Conservation (phyloP, 345 rosid species). For the Camelina neglecta region DNA sequence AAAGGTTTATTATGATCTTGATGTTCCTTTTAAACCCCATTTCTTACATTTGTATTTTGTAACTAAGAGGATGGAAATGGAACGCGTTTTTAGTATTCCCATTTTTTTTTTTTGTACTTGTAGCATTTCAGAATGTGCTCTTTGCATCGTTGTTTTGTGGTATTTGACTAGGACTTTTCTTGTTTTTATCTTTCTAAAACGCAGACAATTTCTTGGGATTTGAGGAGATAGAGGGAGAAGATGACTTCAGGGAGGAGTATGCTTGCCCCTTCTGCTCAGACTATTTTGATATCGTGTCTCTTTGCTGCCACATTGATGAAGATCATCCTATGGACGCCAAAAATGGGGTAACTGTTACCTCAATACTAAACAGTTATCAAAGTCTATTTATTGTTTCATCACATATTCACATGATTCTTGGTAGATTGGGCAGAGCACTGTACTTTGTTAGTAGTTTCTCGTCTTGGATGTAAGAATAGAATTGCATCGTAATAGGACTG, state of each 20-base stretch:
- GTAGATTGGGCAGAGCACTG: background rate
- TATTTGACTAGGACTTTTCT: background rate
- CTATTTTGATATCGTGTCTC: conserved; percentile 83
- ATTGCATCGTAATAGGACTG: conserved; percentile 1
- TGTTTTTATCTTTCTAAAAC: conserved; percentile 3
- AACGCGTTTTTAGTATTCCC: conserved; percentile 37
- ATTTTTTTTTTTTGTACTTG: conserved; percentile 3
- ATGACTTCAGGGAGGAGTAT: conserved; percentile 92
- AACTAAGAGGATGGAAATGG: conserved; percentile 42
- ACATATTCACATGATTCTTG: background rate
- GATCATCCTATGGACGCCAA: conserved; percentile 84
- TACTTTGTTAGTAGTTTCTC: conserved; percentile 12
- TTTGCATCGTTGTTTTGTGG: background rate
- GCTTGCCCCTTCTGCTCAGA: conserved; percentile 97
- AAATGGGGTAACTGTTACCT: conserved; percentile 69
- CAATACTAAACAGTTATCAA: background rate
- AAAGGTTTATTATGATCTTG: conserved; percentile 16
- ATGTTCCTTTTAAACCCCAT: background rate
- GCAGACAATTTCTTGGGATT: conserved; percentile 89
- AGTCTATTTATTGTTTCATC: background rate
- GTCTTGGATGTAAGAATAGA: background rate
- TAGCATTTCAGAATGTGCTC: background rate
- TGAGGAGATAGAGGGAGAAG: conserved; percentile 92
- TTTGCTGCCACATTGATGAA: conserved; percentile 95
- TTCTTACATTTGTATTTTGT: background rate